These are phyloP conservation scores for Smittium culicis DNA, from an alignment of 371 early-diverging fungal species.

Conservation along the genomic window DNA sequence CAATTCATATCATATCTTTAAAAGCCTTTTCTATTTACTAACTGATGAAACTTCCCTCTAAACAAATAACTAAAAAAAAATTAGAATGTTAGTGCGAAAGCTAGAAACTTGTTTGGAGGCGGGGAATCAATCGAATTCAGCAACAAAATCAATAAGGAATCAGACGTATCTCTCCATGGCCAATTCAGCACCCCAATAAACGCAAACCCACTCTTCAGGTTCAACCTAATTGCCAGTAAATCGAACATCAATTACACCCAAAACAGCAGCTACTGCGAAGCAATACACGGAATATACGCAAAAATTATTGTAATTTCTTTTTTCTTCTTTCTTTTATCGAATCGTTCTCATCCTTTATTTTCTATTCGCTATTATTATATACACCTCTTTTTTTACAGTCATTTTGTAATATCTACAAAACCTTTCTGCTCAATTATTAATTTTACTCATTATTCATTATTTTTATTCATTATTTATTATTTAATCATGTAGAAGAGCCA, in stretches of 20 bases:
- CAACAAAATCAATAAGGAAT: constrained; percentile 55
- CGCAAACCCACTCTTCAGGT: constrained; percentile 29
- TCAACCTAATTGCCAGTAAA: constrained; percentile 32
- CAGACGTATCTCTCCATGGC: constrained; percentile 57
- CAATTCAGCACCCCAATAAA: constrained; percentile 28
- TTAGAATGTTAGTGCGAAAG: constrained; percentile 21
- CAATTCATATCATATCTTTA: no score
- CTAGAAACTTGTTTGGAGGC: constrained; percentile 68
- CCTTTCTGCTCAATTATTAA: no score
- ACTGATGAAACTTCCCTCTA: no score
- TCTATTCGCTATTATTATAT: no score
- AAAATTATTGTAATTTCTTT: not conserved
- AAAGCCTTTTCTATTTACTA: no score
- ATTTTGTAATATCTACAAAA: no score
- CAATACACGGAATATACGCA: not conserved
- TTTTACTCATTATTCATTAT: no score
- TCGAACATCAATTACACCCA: constrained; percentile 16
- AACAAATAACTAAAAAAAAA: no score
- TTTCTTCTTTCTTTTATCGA: not conserved
- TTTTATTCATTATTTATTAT: no score
- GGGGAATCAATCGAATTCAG: constrained; percentile 60
- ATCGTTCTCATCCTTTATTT: not conserved
- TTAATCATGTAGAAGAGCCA: not conserved
- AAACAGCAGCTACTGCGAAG: constrained; percentile 8
- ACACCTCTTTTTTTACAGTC: no score